phyloP scores from a whole-genome alignment of 345 rosid genomes.

The Lenwebbia sp. region DNA sequence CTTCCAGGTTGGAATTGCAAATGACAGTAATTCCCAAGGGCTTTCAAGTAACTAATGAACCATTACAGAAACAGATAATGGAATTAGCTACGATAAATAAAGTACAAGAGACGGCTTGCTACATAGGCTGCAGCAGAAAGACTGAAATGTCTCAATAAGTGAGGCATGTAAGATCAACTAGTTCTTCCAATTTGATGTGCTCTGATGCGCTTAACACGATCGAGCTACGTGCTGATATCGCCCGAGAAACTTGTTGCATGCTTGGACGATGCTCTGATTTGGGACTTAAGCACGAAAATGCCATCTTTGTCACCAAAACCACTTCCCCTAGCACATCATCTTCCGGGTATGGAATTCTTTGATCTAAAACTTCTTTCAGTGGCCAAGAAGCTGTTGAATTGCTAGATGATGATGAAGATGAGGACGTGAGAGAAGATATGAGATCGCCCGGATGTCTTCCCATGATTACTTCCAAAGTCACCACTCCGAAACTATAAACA shows the following conservation, averaged over 20 bases:
- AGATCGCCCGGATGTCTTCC: not conserved
- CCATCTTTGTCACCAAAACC: not conserved
- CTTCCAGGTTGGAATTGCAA: not conserved
- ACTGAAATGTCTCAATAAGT: not conserved
- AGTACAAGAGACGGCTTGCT: not conserved
- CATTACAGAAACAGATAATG: not conserved
- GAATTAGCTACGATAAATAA: not conserved
- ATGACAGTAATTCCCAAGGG: not conserved
- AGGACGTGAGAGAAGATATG: not conserved
- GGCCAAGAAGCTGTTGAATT: not conserved
- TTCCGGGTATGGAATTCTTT: not conserved
- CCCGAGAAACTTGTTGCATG: not conserved
- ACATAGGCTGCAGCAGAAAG: not conserved
- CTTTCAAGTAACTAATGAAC: not conserved
- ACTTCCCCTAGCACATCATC: not conserved
- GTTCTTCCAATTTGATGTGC: not conserved
- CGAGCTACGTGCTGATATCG: fast-evolving
- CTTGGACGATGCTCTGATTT: not conserved
- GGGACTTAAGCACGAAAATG: not conserved
- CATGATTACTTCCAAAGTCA: not conserved
- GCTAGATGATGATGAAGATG: not conserved
- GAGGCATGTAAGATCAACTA: not conserved
- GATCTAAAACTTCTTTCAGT: not conserved
- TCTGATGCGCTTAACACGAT: not conserved
- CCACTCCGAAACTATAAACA: not conserved